Percentiles rank a stretch among this genome's conserved stretches.
These are phyloP conservation scores for Boletus bicolor DNA, from an alignment of 768 basidiomycete genomes.

Conservation along the genomic window DNA sequence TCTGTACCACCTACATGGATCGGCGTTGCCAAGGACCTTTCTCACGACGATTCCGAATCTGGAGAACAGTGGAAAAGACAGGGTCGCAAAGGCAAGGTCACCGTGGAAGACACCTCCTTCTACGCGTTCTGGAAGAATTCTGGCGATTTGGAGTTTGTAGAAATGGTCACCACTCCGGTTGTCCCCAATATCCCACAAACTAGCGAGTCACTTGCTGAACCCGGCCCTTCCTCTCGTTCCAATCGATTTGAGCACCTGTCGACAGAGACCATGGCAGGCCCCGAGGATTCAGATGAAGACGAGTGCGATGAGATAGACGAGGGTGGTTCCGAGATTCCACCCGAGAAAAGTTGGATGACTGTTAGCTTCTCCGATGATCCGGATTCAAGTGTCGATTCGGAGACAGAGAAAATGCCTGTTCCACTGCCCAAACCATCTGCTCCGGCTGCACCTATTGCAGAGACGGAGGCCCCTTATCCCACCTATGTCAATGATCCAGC, in stretches of 20 bases:
- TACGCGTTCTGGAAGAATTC: slow-evolving; percentile 53
- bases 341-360: slow-evolving; percentile 34
- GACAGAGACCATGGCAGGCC: background rate
- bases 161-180: slow-evolving; percentile 2
- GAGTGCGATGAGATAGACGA: slow-evolving; percentile 10
- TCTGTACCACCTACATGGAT: slow-evolving; percentile 49
- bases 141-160: slow-evolving; percentile 48
- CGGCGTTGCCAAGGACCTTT: slow-evolving; percentile 15
- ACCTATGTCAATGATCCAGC: slow-evolving; percentile 25
- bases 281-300: background rate
- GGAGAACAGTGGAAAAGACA: slow-evolving; percentile 35
- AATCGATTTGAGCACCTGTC: slow-evolving; percentile 20
- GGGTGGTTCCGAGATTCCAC: slow-evolving; percentile 2
- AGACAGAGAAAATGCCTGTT: background rate
- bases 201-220: background rate
- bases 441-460: background rate
- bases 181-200: background rate
- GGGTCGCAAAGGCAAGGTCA: slow-evolving; percentile 25
- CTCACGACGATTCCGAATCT: slow-evolving; percentile 12
- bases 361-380: background rate
- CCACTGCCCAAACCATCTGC: background rate
- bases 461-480: background rate
- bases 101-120: slow-evolving; percentile 23
- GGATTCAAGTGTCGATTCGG: background rate
- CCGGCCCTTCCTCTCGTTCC: slow-evolving; percentile 1